phyloP scores from a whole-genome alignment of 768 basidiomycete species.

The Russula virescens region DNA sequence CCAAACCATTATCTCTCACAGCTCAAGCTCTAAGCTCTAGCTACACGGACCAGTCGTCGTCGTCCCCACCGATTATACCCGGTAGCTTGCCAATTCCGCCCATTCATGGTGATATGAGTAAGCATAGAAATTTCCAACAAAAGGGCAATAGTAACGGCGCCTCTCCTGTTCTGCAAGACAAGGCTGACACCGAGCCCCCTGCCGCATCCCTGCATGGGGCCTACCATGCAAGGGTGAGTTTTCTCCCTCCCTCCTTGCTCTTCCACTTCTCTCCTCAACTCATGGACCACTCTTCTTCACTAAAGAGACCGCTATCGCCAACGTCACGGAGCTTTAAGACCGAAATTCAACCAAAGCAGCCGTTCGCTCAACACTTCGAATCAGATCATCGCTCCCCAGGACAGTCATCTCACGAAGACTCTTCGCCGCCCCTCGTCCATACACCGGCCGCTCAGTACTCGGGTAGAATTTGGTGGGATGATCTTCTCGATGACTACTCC shows the following conservation, averaged over 20 bases:
- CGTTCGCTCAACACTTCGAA: conserved; percentile 27
- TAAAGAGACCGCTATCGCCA: conserved; percentile 20
- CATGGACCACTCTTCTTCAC: neutral
- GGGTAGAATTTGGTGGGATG: conserved; percentile 44
- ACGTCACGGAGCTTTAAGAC: conserved; percentile 21
- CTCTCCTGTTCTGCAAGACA: too few species aligned
- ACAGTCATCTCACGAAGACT: conserved; percentile 9
- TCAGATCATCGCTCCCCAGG: conserved; percentile 22
- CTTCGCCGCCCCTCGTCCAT: conserved; percentile 20
- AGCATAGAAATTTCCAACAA: too few species aligned
- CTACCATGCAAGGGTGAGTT: conserved; percentile 21
- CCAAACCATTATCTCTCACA: too few species aligned
- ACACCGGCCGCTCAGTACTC: conserved; percentile 32
- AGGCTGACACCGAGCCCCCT: conserved; percentile 8
- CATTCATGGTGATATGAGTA: too few species aligned
- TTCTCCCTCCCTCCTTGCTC: neutral
- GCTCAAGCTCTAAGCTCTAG: too few species aligned
- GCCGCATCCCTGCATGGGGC: conserved; percentile 9
- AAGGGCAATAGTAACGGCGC: too few species aligned
- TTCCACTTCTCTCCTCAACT: neutral
- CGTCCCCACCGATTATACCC: too few species aligned
- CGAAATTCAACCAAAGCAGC: conserved; percentile 26
- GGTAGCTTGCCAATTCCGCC: too few species aligned
- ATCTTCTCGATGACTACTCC: conserved; percentile 40
- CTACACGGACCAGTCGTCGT: too few species aligned